Evolutionary conservation across 148 eudicot genomes (phyloP), one percentile per base, ranked within the genome.

Genomic region (Rhododendron williamsianum): DNA sequence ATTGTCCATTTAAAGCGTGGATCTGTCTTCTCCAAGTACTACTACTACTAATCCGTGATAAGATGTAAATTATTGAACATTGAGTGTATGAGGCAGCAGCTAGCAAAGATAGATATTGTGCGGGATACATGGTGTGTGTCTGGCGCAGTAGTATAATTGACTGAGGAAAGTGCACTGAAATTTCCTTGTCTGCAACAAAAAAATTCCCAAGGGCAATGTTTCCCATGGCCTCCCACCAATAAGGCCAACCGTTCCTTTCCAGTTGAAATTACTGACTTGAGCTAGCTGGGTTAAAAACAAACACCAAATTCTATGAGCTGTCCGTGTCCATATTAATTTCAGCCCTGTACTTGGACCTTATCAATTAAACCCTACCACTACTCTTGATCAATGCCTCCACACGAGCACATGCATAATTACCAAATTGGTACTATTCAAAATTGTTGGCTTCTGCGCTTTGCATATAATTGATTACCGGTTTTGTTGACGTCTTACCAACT

Each of bases 131-230:
- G 11, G 36, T 74, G 9, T 16, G 1, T 79, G 82, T 19, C 46
- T 4, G 35, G 60, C 15, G 27, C 33, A 30, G 12, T 7, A 30
- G 12, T 7, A 33, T 35, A 56, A 81, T 35, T 81, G 83, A 56
- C 46, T 48, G 36, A 81, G 83, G 83, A 81, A 81, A 81, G 71
- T 81, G 83, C 83, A 35, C n/a, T 81, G 83, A 81, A 81, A 81
- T 36, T 81, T 81, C 83, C 83, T 9, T 36, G 33, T 33, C 56
- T 13, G 36, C 48, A 81, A 9, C 63, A 43, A 43, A 15, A 10
- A 6, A 11, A 6, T 21, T 63, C 8, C 23, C 48, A 56, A 81
- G 0, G 83, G 56, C 51, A 51, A 80, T 49, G 41, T 27, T 30
- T 30, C 18, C 30, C 83, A 54, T 46, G 0, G 25, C 33, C 46